Base-by-base conservation (phyloP, 352 stramenopile species). In the Pythium vanterpoolii region DNA sequence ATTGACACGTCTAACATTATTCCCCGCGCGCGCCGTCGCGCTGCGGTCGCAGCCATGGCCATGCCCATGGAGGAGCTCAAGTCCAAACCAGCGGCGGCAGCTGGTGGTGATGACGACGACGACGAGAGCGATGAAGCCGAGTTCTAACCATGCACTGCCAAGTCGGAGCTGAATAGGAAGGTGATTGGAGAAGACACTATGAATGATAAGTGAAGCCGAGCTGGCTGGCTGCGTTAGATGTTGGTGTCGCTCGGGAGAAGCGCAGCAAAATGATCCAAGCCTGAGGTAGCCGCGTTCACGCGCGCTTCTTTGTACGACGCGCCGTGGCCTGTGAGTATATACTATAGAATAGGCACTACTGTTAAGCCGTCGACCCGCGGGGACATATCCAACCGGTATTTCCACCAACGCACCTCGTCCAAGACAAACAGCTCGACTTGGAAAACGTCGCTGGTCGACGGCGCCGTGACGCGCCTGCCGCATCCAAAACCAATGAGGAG, bases 1-100 rank as follows among this genome's bases (percentile, higher is more conserved):
- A 72, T 95, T 39, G 85, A 95, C 68, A 87, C 85, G 65, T 78
- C 79, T 53, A 93, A 93, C 67, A 95, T 95, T 61, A 95, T 95
- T 61, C 85, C 85, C 19, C 83, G 85, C 34, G 72, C 85, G 10
- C 72, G 73, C 36, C 85, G 85, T 56, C 83, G 85, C 38, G 85
- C 83, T 0, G 85, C 85, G 1, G 79, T 84, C 23, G 85, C 83
- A 16, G 81, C 85, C 28, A 83, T 85, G 77, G 74, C 83, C 5
- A 68, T 84, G 30, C 77, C 79, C 1, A 78, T 84, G 51, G 77
- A 91, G 49, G 76, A 89, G 55, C 72, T 66, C 11, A 56, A 51
- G 46, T 42, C 60, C 18, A 63, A 64, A 36, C 43, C 57, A 11
- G 38, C 74, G 39, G 57, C 71, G 5, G 68, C 36, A 55, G 60